Evolutionary conservation across 805 yeast species (phyloP).

Genomic region (Grigorovia transvaalensis): DNA sequence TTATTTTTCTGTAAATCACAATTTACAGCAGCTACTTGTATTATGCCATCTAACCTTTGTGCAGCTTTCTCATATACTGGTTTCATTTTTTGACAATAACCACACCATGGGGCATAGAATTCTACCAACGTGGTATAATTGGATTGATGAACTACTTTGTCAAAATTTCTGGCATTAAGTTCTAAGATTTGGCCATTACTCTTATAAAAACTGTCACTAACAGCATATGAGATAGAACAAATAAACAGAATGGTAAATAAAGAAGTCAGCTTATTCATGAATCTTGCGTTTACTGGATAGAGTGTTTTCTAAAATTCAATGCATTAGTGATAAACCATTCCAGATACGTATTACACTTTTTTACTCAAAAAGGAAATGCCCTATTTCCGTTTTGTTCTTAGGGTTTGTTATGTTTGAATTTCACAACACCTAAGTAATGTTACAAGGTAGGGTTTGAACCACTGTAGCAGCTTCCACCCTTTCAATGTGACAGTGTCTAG

Average conservation of each 20-base stretch:
- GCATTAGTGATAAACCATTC: no score
- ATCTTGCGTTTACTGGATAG: no score
- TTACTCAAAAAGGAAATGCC: background rate
- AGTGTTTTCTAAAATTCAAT: no score
- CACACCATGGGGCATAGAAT: constrained; percentile 98
- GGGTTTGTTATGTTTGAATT: background rate
- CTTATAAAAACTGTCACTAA: constrained; percentile 18
- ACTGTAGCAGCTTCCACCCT: no score
- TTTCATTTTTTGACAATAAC: constrained; percentile 70
- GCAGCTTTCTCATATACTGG: constrained; percentile 59
- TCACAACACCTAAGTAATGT: background rate
- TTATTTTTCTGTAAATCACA: constrained; percentile 68
- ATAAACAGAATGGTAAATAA: background rate
- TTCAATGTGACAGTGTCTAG: no score
- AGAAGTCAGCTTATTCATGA: background rate
- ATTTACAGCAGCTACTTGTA: constrained; percentile 71
- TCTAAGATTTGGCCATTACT: constrained; percentile 35
- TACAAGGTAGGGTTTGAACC: background rate
- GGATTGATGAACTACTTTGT: constrained; percentile 52
- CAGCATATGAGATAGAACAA: background rate
- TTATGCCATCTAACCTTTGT: constrained; percentile 41
- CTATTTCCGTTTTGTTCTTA: background rate
- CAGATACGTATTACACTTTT: no score
- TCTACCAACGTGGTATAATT: constrained; percentile 77
- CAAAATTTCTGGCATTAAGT: constrained; percentile 47